A percentile compares a stretch with the other conserved stretches of the same genome.
Conservation (phyloP, 2,329 filamentous ascomycete species). For the Lithohypha guttulata region DNA sequence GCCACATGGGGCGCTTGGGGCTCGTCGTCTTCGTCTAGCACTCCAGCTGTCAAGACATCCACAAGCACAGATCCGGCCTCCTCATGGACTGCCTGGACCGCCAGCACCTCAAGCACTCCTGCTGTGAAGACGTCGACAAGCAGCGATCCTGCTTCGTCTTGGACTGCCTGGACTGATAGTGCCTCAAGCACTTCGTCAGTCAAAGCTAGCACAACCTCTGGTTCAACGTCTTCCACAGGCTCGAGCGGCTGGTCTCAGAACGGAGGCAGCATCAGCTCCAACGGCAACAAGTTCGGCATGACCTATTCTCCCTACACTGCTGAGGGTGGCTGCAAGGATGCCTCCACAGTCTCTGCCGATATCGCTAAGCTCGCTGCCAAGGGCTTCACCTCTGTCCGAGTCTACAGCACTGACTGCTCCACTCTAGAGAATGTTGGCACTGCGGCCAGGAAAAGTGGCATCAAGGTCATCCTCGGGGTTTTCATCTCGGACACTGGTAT, state of each 20-base stretch:
- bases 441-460: constrained; percentile 53
- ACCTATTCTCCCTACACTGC: constrained; percentile 67
- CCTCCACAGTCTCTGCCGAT: constrained; percentile 47
- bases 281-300: constrained; percentile 53
- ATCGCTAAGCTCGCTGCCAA: constrained; percentile 51
- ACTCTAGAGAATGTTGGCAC: constrained; percentile 64
- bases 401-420: constrained; percentile 88
- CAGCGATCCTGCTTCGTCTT: not conserved
- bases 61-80: constrained; percentile 16
- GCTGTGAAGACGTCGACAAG: not conserved
- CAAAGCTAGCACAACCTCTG: not conserved
- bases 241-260: constrained; percentile 12
- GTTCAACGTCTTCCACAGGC: not conserved
- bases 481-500: constrained; percentile 59
- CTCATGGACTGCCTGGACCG: constrained; percentile 8
- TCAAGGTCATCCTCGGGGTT: constrained; percentile 79
- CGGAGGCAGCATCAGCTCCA: constrained; percentile 22
- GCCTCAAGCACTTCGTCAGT: not conserved
- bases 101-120: not conserved
- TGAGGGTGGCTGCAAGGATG: constrained; percentile 51
- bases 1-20: constrained; percentile 7
- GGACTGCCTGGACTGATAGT: not conserved
- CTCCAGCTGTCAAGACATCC: constrained; percentile 1
- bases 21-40: not conserved
- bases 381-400: constrained; percentile 62